These are phyloP conservation scores for Aspergillus cavernicola DNA, from an alignment of 495 filamentous ascomycete genomes.

Conservation along the genomic window DNA sequence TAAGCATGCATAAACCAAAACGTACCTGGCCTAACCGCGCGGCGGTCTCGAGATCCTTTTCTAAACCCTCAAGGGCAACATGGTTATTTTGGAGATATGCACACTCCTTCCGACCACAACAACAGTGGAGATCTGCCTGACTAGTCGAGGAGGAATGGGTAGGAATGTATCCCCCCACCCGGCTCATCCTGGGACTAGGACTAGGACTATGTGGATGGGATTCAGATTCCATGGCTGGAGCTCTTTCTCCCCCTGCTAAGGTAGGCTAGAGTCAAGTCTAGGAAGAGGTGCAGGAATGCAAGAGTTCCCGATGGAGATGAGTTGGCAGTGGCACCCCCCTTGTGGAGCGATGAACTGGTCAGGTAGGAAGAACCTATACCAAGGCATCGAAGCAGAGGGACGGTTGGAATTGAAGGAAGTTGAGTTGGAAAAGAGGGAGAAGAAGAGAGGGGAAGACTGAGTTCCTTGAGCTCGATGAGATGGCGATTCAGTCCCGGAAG, in stretches of 20 bases:
- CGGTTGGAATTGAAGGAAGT: background rate
- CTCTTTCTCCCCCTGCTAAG: background rate
- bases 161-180: constrained; percentile 34
- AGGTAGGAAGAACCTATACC: constrained; percentile 3
- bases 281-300: constrained; percentile 6
- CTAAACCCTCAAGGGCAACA: constrained; percentile 71
- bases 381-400: constrained; percentile 1
- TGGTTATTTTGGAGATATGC: constrained; percentile 75
- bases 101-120: constrained; percentile 80
- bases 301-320: background rate
- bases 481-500: background rate
- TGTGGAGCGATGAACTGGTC: constrained; percentile 3
- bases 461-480: background rate
- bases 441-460: constrained; percentile 2
- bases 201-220: constrained; percentile 22
- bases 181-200: background rate
- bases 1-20: constrained; percentile 13
- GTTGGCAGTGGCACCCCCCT: constrained; percentile 10
- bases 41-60: constrained; percentile 80
- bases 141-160: constrained; percentile 30
- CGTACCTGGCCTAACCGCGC: constrained; percentile 85
- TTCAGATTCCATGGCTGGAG: constrained; percentile 30
- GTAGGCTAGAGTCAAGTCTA: background rate
- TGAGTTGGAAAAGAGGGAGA: constrained; percentile 2
- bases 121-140: constrained; percentile 54